Base-by-base conservation (phyloP, 371 early-diverging fungal species). In the Rhizopus microsporus region DNA sequence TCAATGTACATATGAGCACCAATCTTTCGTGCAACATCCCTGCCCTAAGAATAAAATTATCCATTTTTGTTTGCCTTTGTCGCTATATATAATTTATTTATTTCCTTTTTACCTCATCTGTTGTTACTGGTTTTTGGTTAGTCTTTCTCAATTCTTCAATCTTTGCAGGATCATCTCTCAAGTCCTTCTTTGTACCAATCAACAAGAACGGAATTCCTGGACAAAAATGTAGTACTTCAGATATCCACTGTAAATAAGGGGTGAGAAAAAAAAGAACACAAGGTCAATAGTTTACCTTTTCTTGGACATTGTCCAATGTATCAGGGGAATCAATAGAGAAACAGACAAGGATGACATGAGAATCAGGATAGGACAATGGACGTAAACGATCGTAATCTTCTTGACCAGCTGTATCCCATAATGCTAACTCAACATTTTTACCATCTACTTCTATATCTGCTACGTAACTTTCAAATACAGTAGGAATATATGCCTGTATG, bases 321-420 rank as follows among this genome's bases (percentile, higher is more conserved):
- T 92, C 93, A 32, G 94, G 95, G 29, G 89, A 85, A 65, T 93
- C 92, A 40, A 94, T 81, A 44, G 89, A 74, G 69, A 87, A 94
- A 51, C 91, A 91, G 34, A 97, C 92, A 37, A 97, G 74, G 56
- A 96, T 86, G 32, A 94, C 92, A 74, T 95, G 88, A 5, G 94
- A 86, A 63, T 93, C 94, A 34, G 93, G 90, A 75, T 96, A 97
- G 50, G 93, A 92, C 31, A 95, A 82, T 39, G 95, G 93, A 38
- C 97, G 86, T 57, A 96, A 83, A 39, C 92, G 88, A 81, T 95
- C 94, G 68, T 93, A 94, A 68, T 92, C 93, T 71, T 94, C 91
- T 80, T 71, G 96, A 39, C 94, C 96, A 49, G 98, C 97, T 29
- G 99, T 97, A 87, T 99, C 98, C 98, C 98, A 99, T 46, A 99